These are phyloP conservation scores for Thelephora terrestris DNA, from an alignment of 1,284 basidiomycete genomes.

Conservation along the genomic window DNA sequence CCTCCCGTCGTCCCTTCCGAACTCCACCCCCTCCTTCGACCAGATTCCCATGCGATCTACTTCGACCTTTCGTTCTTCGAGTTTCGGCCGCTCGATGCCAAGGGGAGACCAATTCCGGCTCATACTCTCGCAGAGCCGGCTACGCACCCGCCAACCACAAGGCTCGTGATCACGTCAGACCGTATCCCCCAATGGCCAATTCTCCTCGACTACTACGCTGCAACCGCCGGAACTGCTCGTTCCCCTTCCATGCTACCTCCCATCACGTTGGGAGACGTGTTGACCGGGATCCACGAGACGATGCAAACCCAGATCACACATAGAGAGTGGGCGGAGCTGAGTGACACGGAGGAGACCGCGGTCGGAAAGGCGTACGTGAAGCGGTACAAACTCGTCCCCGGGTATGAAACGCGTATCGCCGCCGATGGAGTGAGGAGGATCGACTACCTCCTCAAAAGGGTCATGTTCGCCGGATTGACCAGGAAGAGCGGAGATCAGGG, in stretches of 20 bases:
- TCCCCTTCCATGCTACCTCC: slow-evolving; percentile 17
- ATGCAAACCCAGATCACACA: slow-evolving; percentile 47
- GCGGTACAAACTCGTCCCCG: not conserved
- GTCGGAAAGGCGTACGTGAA: slow-evolving; percentile 40
- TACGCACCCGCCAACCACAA: slow-evolving; percentile 45
- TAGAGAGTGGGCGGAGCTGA: slow-evolving; percentile 42
- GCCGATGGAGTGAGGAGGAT: slow-evolving; percentile 34
- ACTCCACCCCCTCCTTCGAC: slow-evolving; percentile 48
- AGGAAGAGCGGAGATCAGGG: slow-evolving; percentile 27
- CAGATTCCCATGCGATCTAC: slow-evolving; percentile 31
- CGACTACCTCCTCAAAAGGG: slow-evolving; percentile 45
- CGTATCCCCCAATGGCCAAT: slow-evolving; percentile 52
- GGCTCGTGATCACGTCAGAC: slow-evolving; percentile 48
- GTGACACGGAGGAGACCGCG: slow-evolving; percentile 27
- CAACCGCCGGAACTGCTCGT: slow-evolving; percentile 15
- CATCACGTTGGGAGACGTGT: slow-evolving; percentile 49
- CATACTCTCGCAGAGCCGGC: slow-evolving; percentile 43
- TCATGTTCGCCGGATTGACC: slow-evolving; percentile 45
- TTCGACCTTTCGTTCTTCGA: slow-evolving; percentile 43
- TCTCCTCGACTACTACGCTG: slow-evolving; percentile 30
- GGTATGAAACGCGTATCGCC: not conserved
- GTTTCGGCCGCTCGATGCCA: slow-evolving; percentile 34
- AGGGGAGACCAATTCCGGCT: slow-evolving; percentile 25
- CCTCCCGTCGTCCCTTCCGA: slow-evolving; percentile 17
- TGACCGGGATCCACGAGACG: slow-evolving; percentile 39